These are phyloP conservation scores for Saprolegnia parasitica DNA, from an alignment of 352 stramenopile species.

Conservation along the genomic window DNA sequence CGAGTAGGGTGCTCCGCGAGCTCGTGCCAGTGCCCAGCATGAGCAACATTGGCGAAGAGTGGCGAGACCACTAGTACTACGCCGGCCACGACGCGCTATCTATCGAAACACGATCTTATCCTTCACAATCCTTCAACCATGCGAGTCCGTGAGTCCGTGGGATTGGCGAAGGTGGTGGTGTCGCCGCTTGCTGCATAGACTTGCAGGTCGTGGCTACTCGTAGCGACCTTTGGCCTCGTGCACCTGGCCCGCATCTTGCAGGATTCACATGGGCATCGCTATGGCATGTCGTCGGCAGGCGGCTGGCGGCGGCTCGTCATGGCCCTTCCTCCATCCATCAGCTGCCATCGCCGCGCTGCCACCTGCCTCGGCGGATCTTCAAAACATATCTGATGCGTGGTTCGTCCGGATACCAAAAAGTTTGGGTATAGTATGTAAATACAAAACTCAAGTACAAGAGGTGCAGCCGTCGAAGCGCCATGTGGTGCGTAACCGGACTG, in stretches of 20 bases:
- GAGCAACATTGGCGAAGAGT: slow-evolving; percentile 77
- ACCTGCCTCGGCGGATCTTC: background rate
- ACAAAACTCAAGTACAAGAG: background rate
- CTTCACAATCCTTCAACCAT: background rate
- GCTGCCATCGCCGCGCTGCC: too few species aligned
- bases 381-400: background rate
- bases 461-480: background rate
- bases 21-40: slow-evolving; percentile 71
- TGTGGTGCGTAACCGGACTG: background rate
- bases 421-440: background rate
- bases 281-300: too few species aligned
- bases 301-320: too few species aligned
- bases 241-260: too few species aligned
- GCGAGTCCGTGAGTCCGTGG: background rate
- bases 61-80: slow-evolving; percentile 61
- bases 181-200: slow-evolving; percentile 2
- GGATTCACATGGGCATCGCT: too few species aligned
- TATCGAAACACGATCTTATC: background rate
- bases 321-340: too few species aligned
- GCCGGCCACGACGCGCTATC: background rate
- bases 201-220: background rate
- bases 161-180: background rate
- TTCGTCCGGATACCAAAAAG: background rate
- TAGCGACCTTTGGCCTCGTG: background rate
- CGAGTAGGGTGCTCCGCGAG: slow-evolving; percentile 57